Percentiles rank a stretch among this genome's conserved stretches.
Evolutionary conservation across 164 flowering plant species (phyloP).

Genomic region (Kalanchoe fedtschenkoi): DNA sequence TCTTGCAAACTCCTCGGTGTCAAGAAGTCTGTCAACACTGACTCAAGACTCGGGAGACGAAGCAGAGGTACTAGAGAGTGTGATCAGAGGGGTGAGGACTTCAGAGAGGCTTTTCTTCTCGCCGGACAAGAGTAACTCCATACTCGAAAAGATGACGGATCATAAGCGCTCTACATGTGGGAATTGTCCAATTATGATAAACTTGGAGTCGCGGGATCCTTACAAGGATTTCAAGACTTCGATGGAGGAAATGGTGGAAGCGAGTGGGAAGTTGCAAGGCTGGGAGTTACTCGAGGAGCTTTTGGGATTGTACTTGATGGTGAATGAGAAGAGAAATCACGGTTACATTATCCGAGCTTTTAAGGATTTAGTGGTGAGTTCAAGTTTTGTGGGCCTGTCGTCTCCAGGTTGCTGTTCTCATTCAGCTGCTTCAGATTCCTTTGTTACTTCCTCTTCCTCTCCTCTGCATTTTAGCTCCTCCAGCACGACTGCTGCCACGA

Average conservation of each 20-base stretch:
- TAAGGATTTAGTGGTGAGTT: neutral
- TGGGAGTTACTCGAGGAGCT: neutral
- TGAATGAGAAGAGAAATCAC: constrained; percentile 1
- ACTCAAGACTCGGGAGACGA: neutral
- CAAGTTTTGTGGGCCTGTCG: no score
- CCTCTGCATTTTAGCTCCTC: constrained; percentile 3
- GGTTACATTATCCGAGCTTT: neutral
- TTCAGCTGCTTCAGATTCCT: neutral
- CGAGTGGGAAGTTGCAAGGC: neutral
- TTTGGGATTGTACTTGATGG: neutral
- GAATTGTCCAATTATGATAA: neutral
- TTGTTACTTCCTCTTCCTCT: neutral
- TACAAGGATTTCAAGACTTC: neutral
- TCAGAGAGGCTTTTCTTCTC: neutral
- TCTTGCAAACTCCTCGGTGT: no score
- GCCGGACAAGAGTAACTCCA: neutral
- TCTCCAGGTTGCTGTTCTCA: neutral
- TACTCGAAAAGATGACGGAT: neutral
- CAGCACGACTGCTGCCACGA: neutral
- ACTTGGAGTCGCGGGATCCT: neutral
- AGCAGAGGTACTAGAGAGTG: neutral
- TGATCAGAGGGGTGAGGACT: neutral
- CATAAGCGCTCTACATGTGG: neutral
- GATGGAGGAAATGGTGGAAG: neutral
- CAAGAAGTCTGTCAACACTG: neutral